These are phyloP conservation scores for Gyromitra esculenta DNA, from an alignment of 2,329 filamentous ascomycete species.

Conservation along the genomic window DNA sequence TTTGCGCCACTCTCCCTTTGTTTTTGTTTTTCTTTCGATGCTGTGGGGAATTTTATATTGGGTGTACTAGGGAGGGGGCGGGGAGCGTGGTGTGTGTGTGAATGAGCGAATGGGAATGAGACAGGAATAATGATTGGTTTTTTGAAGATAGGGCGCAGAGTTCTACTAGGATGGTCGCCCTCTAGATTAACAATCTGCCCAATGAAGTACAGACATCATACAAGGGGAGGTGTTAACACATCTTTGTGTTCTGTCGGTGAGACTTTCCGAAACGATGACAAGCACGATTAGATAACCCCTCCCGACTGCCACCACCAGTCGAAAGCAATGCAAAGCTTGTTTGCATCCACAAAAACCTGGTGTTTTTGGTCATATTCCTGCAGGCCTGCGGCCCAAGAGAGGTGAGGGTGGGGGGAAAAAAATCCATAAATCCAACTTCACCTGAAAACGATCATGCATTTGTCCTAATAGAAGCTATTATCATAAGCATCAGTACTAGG, in stretches of 20 bases:
- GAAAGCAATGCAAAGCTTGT: neutral
- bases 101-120: neutral
- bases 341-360: neutral
- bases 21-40: neutral
- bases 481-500: neutral
- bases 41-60: slow-evolving; percentile 5
- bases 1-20: neutral
- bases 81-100: neutral
- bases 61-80: neutral
- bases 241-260: neutral
- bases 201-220: neutral
- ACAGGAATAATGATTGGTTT: slow-evolving; percentile 9
- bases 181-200: neutral
- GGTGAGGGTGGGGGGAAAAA: neutral
- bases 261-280: neutral
- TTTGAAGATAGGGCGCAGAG: neutral
- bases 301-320: too few relatives aligned
- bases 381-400: neutral
- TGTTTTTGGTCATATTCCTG: neutral
- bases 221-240: slow-evolving; percentile 5
- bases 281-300: neutral
- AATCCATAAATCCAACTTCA: neutral
- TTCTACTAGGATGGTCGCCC: neutral
- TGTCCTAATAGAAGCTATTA: neutral
- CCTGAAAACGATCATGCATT: neutral